Evolutionary conservation across 139 green algal species (phyloP).

Genomic region (Mesotaenium endlicherianum): DNA sequence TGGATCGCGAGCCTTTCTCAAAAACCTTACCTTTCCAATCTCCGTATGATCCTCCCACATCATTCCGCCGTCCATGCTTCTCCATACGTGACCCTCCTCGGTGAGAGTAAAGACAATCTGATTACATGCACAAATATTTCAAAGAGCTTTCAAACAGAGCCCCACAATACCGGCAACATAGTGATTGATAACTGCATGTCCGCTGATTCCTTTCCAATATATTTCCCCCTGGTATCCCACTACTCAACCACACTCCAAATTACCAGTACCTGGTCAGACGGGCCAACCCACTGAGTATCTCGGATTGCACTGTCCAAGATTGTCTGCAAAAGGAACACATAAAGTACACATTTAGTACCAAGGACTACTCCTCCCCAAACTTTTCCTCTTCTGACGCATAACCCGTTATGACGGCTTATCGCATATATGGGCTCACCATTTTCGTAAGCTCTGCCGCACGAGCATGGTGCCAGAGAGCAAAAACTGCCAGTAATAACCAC

Average conservation of each 20-base stretch:
- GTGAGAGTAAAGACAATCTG: conserved; percentile 39
- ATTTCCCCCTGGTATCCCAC: background rate
- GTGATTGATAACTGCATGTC: background rate
- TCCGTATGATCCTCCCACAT: conserved; percentile 38
- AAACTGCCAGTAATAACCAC: no score
- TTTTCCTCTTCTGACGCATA: no score
- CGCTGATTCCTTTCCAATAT: background rate
- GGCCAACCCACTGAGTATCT: conserved; percentile 26
- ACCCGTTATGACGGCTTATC: no score
- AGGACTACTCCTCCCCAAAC: no score
- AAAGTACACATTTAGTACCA: no score
- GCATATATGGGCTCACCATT: no score
- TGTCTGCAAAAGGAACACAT: conserved; percentile 1
- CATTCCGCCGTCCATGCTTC: conserved; percentile 24
- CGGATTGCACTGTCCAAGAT: conserved; percentile 31
- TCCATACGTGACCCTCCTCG: conserved; percentile 34
- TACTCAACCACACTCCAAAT: background rate
- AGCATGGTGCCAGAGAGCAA: no score
- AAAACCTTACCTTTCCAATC: conserved; percentile 43
- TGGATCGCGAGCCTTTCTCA: no score
- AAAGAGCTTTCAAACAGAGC: background rate
- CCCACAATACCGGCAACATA: background rate
- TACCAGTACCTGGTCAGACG: conserved; percentile 20
- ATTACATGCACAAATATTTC: background rate
- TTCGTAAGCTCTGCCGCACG: no score